These are phyloP conservation scores for Thelonectria rubi DNA, from an alignment of 2,329 filamentous ascomycete species.

Conservation along the genomic window DNA sequence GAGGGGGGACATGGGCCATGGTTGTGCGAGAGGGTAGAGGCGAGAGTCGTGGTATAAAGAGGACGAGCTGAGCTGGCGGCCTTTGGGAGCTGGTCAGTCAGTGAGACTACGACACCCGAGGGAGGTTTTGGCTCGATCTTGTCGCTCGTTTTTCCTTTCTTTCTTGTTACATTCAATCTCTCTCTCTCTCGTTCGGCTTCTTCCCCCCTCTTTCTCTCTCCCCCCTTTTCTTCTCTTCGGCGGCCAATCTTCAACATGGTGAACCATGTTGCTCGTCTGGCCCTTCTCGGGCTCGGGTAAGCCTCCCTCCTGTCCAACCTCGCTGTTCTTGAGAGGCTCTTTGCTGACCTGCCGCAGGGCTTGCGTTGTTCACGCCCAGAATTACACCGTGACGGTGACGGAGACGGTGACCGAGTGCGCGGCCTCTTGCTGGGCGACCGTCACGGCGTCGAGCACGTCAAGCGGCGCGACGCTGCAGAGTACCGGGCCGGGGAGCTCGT, in stretches of 20 bases:
- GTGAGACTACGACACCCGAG: conserved; percentile 34
- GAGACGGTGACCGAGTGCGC: conserved; percentile 45
- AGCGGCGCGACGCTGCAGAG: background rate
- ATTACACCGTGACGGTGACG: conserved; percentile 46
- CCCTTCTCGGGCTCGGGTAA: conserved; percentile 45
- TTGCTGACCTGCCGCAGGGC: conserved; percentile 37
- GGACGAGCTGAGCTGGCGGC: conserved; percentile 18
- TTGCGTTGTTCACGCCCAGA: conserved; percentile 36
- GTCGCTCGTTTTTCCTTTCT: conserved; percentile 38
- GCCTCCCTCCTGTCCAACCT: background rate
- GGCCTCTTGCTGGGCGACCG: conserved; percentile 36
- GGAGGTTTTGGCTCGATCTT: conserved; percentile 20
- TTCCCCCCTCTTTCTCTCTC: background rate
- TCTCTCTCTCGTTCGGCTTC: conserved; percentile 18
- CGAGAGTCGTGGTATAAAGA: conserved; percentile 38
- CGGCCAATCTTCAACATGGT: conserved; percentile 30
- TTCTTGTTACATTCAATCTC: conserved; percentile 12
- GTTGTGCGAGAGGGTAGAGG: conserved; percentile 24
- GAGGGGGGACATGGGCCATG: background rate
- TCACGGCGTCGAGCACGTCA: conserved; percentile 22
- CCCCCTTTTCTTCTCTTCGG: conserved; percentile 4
- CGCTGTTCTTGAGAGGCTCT: background rate
- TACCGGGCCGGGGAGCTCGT: background rate
- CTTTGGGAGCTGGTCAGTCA: conserved; percentile 17
- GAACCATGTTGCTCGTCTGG: conserved; percentile 35